A percentile compares a stretch with the other conserved stretches of the same genome.
Conservation (phyloP, 2,329 filamentous ascomycete species). For the Tolypocladium nubicola region DNA sequence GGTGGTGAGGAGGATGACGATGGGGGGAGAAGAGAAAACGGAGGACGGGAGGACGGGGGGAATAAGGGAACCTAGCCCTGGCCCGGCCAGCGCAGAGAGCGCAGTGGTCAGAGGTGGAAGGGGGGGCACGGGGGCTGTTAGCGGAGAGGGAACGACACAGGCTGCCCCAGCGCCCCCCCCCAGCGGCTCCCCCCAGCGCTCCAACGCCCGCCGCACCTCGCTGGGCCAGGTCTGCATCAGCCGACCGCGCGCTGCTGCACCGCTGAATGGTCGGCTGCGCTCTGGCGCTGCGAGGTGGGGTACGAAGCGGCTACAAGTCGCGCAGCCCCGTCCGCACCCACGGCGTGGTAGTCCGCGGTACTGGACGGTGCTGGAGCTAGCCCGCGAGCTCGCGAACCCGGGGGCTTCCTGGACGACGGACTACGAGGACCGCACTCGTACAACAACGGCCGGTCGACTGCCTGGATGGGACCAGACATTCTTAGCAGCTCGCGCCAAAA, state of each 20-base stretch:
- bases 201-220: not conserved
- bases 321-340: not conserved
- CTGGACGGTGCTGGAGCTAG: not conserved
- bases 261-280: not conserved
- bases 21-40: slow-evolving; percentile 23
- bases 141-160: not conserved
- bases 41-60: slow-evolving; percentile 24
- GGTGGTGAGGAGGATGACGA: slow-evolving; percentile 21
- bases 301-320: not conserved
- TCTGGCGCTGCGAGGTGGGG: not conserved
- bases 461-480: not conserved
- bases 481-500: not conserved
- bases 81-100: not conserved
- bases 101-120: not conserved
- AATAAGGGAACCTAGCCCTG: slow-evolving; percentile 6
- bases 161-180: not conserved
- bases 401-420: not conserved
- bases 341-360: not conserved
- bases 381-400: not conserved
- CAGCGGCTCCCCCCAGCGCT: not conserved
- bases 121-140: not conserved
- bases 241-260: not conserved
- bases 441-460: not conserved
- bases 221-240: not conserved
- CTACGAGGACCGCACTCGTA: too few relatives aligned